Percentiles rank a stretch among this genome's conserved stretches.
Evolutionary conservation across 768 basidiomycete genomes (phyloP).

Genomic region (Trametes punicea): DNA sequence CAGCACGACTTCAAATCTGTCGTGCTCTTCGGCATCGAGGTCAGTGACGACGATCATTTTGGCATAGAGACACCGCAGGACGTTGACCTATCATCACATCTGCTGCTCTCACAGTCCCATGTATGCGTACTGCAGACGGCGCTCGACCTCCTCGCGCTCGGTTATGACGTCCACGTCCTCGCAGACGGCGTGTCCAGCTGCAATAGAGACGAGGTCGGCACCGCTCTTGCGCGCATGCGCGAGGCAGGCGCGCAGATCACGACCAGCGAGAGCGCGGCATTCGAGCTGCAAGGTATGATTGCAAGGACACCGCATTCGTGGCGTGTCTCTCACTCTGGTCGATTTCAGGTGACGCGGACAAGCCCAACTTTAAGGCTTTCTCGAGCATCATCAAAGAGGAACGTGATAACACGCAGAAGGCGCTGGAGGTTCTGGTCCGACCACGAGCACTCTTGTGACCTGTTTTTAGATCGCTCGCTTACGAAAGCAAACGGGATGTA

Average conservation of each 20-base stretch:
- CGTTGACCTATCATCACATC: not conserved
- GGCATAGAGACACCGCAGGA: not conserved
- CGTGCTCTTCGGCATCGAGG: conserved; percentile 88
- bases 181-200: conserved; percentile 85
- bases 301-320: too few relatives aligned
- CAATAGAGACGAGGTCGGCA: conserved; percentile 74
- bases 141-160: conserved; percentile 55
- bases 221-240: conserved; percentile 68
- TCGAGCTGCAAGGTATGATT: conserved; percentile 70
- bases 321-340: not conserved
- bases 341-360: conserved; percentile 57
- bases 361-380: conserved; percentile 69
- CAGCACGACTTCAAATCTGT: conserved; percentile 51
- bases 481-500: too few relatives aligned
- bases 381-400: conserved; percentile 73
- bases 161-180: conserved; percentile 61
- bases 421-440: conserved; percentile 33
- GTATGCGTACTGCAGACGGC: conserved; percentile 87
- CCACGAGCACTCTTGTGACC: not conserved
- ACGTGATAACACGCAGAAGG: conserved; percentile 54
- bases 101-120: conserved; percentile 57
- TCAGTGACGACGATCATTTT: conserved; percentile 31
- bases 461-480: too few relatives aligned
- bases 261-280: conserved; percentile 79
- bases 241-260: conserved; percentile 73